Base-by-base conservation (phyloP, 2,329 filamentous ascomycete species). In the Colletotrichum australisinense region DNA sequence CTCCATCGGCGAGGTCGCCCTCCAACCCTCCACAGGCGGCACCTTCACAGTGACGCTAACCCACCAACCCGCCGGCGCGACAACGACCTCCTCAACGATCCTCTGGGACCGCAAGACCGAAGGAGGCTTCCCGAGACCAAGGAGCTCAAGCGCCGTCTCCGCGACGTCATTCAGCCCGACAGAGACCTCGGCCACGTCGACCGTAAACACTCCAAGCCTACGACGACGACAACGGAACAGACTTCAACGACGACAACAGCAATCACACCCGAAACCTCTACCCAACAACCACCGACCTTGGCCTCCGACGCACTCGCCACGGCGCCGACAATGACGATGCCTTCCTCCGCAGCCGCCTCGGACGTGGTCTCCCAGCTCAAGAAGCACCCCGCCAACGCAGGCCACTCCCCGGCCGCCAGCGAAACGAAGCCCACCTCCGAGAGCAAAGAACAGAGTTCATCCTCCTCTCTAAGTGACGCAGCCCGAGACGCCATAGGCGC, bases 101-200 rank as follows among this genome's bases (percentile, higher is more conserved):
- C 86, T 98, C 38, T 99, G 97, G 97, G 95, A 98, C 86, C 90
- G 97, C 74, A 97, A 95, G 81, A 80, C 84, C 4, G 93, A 98
- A 79, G 94, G 94, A 35, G 95, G 97, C 0, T 99, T 99, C 83
- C 96, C 74, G 95, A 98, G 84, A 95, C 94, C 2, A 98, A 98
- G 83, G 92, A 96, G 77, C 88, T 98, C 56, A 98, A 98, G 85
- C 91, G 95, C 73, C 88, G 92, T 19, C 91, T 98, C 5, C 87
- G 96, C 71, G 94, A 98, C 84, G 88, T 94, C 64, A 92, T 98
- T 77, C 92, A 97, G 78, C 96, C 95, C 0, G 87, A 85, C 1
- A 88, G 93, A 74, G 89, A 96, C 79, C 84, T 98, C 66, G 96
- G 96, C 0, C 96, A 98, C 83, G 92, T 95, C 28, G 93, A 95